Percentiles rank a stretch among this genome's conserved stretches.
Conservation (phyloP, 2,329 filamentous ascomycete species). For the Scedosporium dehoogii region DNA sequence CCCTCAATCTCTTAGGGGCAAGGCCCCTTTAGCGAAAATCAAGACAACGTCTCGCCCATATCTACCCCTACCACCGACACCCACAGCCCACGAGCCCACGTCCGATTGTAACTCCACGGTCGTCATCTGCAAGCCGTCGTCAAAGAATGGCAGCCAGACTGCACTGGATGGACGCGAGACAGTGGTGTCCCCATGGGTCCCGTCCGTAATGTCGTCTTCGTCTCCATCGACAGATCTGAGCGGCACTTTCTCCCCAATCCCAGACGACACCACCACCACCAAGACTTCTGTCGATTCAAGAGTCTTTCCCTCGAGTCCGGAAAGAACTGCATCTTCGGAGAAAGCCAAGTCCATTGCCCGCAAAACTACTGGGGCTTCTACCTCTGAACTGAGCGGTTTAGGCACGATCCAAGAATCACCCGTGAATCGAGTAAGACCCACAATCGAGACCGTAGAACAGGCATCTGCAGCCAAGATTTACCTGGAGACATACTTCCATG, state of each 20-base stretch:
- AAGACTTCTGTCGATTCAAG: slow-evolving; percentile 25
- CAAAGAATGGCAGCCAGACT: background rate
- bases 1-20: background rate
- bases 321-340: background rate
- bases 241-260: background rate
- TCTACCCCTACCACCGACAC: background rate
- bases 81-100: background rate
- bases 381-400: slow-evolving; percentile 10
- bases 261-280: slow-evolving; percentile 10
- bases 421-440: slow-evolving; percentile 18
- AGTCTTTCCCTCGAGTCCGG: slow-evolving; percentile 11
- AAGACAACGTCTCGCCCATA: background rate
- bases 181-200: background rate
- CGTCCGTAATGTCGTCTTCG: background rate
- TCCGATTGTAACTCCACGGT: slow-evolving; percentile 4
- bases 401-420: slow-evolving; percentile 25
- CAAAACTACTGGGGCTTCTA: background rate
- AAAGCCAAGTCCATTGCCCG: background rate
- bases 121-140: slow-evolving; percentile 2
- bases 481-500: slow-evolving; percentile 75
- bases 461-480: slow-evolving; percentile 75
- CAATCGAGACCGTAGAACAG: slow-evolving; percentile 58
- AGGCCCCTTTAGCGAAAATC: background rate
- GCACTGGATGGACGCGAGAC: background rate
- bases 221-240: slow-evolving; percentile 5